Evolutionary conservation across 805 yeast species (phyloP).

Genomic region (Lipomyces mesembrius): DNA sequence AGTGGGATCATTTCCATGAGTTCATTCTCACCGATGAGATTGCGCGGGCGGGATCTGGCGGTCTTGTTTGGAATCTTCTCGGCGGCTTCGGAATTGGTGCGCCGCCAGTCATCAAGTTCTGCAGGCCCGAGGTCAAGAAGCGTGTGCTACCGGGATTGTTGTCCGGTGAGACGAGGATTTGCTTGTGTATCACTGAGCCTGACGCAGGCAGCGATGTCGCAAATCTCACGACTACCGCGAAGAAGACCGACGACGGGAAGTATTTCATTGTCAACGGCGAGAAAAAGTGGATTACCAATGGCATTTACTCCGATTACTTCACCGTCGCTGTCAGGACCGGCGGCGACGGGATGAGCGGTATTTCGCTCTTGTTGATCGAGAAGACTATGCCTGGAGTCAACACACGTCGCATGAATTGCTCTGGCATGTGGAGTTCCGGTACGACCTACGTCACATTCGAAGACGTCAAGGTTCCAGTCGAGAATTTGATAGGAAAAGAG

Average conservation of each 20-base stretch:
- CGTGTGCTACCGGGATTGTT: conserved; percentile 48
- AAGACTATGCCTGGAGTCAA: conserved; percentile 46
- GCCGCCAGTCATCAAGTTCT: conserved; percentile 50
- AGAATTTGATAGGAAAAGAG: conserved; percentile 48
- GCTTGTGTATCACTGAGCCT: conserved; percentile 52
- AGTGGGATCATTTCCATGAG: conserved; percentile 50
- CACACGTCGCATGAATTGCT: conserved; percentile 48
- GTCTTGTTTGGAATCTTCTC: conserved; percentile 48
- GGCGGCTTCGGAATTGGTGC: conserved; percentile 52
- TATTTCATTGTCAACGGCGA: conserved; percentile 50
- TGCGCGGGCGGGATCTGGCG: conserved; percentile 50
- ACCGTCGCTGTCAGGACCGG: conserved; percentile 54
- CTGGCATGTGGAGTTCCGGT: conserved; percentile 52
- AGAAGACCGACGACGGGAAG: conserved; percentile 48
- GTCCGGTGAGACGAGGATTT: conserved; percentile 48
- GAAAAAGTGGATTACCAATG: conserved; percentile 55
- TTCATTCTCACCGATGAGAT: conserved; percentile 48
- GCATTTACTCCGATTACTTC: conserved; percentile 51
- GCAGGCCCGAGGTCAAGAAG: conserved; percentile 43
- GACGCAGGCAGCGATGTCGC: conserved; percentile 54
- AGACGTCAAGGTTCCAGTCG: conserved; percentile 52
- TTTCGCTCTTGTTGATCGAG: conserved; percentile 49
- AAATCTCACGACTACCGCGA: conserved; percentile 49
- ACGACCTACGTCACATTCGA: conserved; percentile 51
- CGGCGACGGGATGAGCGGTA: conserved; percentile 48